Conservation (phyloP, 2,329 filamentous ascomycete genomes). For the Colletotrichum musae region DNA sequence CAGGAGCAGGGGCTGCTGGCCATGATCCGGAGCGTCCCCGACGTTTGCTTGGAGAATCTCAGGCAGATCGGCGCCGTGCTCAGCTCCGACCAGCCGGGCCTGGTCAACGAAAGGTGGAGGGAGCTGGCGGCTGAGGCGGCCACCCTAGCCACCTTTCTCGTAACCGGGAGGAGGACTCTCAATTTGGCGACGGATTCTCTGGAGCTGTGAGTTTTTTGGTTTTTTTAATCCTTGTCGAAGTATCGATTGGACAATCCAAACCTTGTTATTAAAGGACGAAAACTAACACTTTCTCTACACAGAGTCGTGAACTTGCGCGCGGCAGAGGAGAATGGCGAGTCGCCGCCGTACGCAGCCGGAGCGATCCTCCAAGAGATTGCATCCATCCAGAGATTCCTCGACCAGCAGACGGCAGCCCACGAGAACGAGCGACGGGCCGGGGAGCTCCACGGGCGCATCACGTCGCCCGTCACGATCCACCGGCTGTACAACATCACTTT, state of each 20-base stretch:
- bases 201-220: conserved; percentile 21
- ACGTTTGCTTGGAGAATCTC: conserved; percentile 14
- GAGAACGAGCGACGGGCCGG: not conserved
- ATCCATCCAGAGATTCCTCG: conserved; percentile 13
- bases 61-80: not conserved
- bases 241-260: too few species aligned
- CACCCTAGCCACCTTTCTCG: not conserved
- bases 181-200: conserved; percentile 12
- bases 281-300: not conserved
- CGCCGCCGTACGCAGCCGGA: conserved; percentile 34
- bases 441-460: not conserved
- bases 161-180: conserved; percentile 8
- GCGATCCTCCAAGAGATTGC: conserved; percentile 29
- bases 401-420: not conserved
- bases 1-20: not conserved
- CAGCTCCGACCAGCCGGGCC: not conserved
- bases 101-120: too few species aligned
- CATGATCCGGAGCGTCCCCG: conserved; percentile 1
- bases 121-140: not conserved
- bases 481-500: conserved; percentile 1
- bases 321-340: conserved; percentile 31
- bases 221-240: not conserved
- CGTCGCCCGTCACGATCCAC: not conserved
- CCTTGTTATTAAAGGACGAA: too few species aligned
- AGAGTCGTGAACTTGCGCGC: conserved; percentile 11